Evolutionary conservation across 164 flowering plant genomes (phyloP).

Genomic region (Vitis labrusca): DNA sequence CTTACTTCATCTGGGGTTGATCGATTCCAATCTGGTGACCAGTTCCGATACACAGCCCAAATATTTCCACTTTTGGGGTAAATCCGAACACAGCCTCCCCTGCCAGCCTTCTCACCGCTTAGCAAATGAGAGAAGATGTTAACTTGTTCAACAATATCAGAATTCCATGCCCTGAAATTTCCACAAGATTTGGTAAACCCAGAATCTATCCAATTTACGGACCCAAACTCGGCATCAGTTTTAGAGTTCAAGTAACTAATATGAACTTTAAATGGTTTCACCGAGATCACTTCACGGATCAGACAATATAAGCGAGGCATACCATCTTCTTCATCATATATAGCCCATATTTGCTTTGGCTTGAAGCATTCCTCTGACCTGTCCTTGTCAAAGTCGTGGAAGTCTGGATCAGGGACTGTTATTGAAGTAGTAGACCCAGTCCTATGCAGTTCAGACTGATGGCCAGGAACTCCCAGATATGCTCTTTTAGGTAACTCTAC

Average conservation of each 20-base stretch:
- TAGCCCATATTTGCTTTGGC: constrained; percentile 92
- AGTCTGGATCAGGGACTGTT: constrained; percentile 82
- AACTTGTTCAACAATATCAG: constrained; percentile 64
- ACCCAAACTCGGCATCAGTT: constrained; percentile 64
- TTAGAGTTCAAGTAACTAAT: constrained; percentile 71
- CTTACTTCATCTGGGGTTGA: constrained; percentile 64
- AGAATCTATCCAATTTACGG: constrained; percentile 61
- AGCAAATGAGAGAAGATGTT: constrained; percentile 85
- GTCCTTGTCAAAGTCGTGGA: constrained; percentile 86
- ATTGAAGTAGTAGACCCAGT: constrained; percentile 42
- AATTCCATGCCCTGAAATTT: constrained; percentile 54
- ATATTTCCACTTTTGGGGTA: constrained; percentile 78
- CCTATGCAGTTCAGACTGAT: constrained; percentile 22
- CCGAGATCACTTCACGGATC: constrained; percentile 69
- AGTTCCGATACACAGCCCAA: constrained; percentile 88
- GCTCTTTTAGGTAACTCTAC: constrained; percentile 17
- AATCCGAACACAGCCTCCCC: constrained; percentile 71
- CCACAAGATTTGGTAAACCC: constrained; percentile 92
- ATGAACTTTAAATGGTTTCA: constrained; percentile 72
- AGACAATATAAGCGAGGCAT: constrained; percentile 92
- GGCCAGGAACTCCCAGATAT: constrained; percentile 4
- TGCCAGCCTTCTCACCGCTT: constrained; percentile 57
- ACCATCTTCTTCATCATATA: constrained; percentile 94
- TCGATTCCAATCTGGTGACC: constrained; percentile 79
- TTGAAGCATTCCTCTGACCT: constrained; percentile 80